Conservation (phyloP, 176 grass and related monocot genomes). For the Phyllostachys edulis region DNA sequence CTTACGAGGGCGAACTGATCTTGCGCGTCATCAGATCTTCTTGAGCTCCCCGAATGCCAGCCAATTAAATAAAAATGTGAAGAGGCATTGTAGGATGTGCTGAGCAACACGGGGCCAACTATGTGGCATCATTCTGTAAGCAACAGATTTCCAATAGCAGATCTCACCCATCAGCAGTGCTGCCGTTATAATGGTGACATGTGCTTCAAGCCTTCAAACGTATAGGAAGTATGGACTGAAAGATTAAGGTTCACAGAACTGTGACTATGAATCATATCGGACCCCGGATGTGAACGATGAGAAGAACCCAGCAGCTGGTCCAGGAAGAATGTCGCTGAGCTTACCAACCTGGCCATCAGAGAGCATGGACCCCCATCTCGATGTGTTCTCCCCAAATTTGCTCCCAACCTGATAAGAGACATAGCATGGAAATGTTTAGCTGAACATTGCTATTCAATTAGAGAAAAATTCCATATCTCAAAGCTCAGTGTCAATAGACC, state of each 20-base stretch:
- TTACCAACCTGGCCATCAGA: constrained; percentile 90
- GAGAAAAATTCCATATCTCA: neutral
- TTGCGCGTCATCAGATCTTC: neutral
- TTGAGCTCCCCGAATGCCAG: neutral
- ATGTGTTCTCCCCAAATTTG: constrained; percentile 99
- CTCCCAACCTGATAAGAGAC: constrained; percentile 74
- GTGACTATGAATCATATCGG: constrained; percentile 67
- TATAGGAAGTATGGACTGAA: neutral
- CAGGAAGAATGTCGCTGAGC: constrained; percentile 95
- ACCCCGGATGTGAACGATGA: constrained; percentile 86
- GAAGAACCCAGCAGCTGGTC: constrained; percentile 83
- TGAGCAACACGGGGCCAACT: neutral
- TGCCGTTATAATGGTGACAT: neutral
- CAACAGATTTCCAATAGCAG: constrained; percentile 29
- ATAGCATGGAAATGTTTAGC: neutral
- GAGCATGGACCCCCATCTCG: constrained; percentile 97
- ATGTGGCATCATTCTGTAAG: constrained; percentile 6
- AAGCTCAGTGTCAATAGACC: neutral
- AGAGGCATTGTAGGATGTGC: neutral
- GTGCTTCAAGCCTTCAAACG: neutral
- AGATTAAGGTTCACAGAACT: constrained; percentile 8
- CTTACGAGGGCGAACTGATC: neutral
- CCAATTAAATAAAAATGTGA: neutral
- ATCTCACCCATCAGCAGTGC: neutral
- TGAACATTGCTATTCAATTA: constrained; percentile 11